phyloP scores from a whole-genome alignment of 306 rosid species.

The Cyclanthera cordifolia region DNA sequence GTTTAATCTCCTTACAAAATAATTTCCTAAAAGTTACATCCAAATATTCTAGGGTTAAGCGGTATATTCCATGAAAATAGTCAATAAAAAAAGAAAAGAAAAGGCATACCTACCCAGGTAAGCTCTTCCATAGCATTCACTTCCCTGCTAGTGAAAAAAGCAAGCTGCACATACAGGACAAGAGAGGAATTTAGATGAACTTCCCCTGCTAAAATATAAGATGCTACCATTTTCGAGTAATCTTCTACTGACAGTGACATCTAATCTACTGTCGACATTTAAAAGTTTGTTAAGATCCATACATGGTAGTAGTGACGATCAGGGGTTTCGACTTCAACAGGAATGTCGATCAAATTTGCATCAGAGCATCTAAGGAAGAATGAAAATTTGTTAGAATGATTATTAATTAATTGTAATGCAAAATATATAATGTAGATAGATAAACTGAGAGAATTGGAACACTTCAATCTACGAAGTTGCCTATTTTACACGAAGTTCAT shows the following conservation, averaged over 20 bases:
- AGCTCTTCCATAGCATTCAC: constrained; percentile 71
- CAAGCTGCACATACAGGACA: constrained; percentile 46
- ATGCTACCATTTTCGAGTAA: background rate
- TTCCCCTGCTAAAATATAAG: background rate
- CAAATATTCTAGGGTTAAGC: too few species aligned
- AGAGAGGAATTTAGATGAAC: constrained; percentile 1
- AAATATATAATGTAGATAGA: background rate
- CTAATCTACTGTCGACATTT: background rate
- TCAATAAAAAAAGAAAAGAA: too few species aligned
- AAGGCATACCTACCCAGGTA: constrained; percentile 58
- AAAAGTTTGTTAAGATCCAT: constrained; percentile 14
- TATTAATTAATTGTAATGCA: background rate
- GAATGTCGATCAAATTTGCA: constrained; percentile 63
- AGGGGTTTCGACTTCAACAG: constrained; percentile 91
- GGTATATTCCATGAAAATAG: too few species aligned
- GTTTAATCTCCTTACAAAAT: too few species aligned
- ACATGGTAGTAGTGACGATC: constrained; percentile 94
- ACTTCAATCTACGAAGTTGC: background rate
- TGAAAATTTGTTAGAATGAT: background rate
- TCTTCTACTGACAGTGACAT: background rate
- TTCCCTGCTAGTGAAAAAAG: constrained; percentile 61
- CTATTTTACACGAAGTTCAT: too few species aligned
- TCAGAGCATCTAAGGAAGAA: constrained; percentile 41
- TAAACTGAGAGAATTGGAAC: background rate
- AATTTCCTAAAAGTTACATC: too few species aligned